A percentile compares a stretch with the other conserved stretches of the same genome.
phyloP scores from a whole-genome alignment of 2,329 filamentous ascomycete species.

The Cladophialophora carrionii region DNA sequence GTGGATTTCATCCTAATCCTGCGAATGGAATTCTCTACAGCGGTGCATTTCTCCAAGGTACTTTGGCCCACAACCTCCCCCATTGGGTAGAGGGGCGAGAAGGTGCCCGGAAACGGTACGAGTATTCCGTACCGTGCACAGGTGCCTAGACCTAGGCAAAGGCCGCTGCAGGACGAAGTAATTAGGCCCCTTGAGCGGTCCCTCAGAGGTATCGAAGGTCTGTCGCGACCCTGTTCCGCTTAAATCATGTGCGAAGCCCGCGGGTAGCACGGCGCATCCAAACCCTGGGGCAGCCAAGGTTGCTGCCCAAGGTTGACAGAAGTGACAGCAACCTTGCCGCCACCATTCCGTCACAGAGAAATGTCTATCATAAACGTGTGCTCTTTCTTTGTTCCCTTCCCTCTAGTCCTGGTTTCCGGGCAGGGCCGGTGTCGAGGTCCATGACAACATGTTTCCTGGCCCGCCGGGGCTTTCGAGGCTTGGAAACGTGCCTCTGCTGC shows the following conservation, averaged over 20 bases:
- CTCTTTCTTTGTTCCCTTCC: too few relatives aligned
- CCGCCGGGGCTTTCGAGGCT: too few relatives aligned
- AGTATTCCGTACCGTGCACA: background rate
- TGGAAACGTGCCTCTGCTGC: too few relatives aligned
- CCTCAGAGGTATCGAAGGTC: background rate
- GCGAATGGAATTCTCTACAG: background rate
- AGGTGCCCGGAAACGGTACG: background rate
- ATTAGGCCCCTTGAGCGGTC: background rate
- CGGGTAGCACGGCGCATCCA: background rate
- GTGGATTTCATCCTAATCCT: constrained; percentile 11
- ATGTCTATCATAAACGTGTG: too few relatives aligned
- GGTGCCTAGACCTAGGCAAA: constrained; percentile 4
- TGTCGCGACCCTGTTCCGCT: constrained; percentile 12
- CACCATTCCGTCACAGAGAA: background rate
- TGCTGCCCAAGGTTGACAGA: constrained; percentile 11
- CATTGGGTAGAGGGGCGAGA: background rate
- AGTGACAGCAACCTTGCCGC: too few relatives aligned
- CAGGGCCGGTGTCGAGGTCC: background rate
- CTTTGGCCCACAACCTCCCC: background rate
- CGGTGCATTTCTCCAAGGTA: background rate
- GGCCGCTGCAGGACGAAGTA: background rate
- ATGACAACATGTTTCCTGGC: too few relatives aligned
- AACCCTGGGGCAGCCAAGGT: background rate
- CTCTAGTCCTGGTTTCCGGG: background rate
- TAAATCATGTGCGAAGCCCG: background rate